Conservation (phyloP, 2,329 filamentous ascomycete genomes). For the Curvularia hawaiiensis region DNA sequence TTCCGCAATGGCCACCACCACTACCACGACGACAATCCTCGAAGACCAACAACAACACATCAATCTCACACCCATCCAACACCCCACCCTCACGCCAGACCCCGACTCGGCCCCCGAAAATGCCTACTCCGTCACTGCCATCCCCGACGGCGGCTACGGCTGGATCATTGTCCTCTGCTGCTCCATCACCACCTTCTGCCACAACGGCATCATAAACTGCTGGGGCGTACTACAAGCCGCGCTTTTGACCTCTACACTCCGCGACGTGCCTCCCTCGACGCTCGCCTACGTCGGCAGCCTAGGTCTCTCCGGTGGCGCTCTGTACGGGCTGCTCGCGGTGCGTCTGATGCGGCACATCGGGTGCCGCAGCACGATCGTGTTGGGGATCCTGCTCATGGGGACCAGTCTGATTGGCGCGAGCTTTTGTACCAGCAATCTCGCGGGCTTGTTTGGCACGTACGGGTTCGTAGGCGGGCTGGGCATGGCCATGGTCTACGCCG, state of each 20-base stretch:
- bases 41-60: background rate
- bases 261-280: constrained; percentile 53
- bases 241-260: constrained; percentile 57
- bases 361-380: constrained; percentile 52
- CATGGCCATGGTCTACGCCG: constrained; percentile 31
- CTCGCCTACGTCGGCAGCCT: constrained; percentile 65
- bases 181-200: constrained; percentile 57
- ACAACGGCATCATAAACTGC: constrained; percentile 60
- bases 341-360: constrained; percentile 59
- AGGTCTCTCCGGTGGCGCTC: constrained; percentile 56
- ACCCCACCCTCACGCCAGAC: background rate
- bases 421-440: constrained; percentile 54
- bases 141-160: constrained; percentile 62
- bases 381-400: constrained; percentile 59
- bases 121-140: constrained; percentile 27
- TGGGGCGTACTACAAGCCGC: constrained; percentile 67
- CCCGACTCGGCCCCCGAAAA: constrained; percentile 20
- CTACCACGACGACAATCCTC: background rate
- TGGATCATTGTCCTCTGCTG: constrained; percentile 61
- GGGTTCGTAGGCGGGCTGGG: constrained; percentile 57
- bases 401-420: constrained; percentile 55
- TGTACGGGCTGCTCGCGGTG: constrained; percentile 59
- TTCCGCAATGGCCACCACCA: background rate
- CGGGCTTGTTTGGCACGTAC: constrained; percentile 55
- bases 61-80: background rate